Evolutionary conservation across 495 filamentous ascomycete species (phyloP), one percentile per base, ranked within the genome.

Genomic region (Penicillium goetzii): DNA sequence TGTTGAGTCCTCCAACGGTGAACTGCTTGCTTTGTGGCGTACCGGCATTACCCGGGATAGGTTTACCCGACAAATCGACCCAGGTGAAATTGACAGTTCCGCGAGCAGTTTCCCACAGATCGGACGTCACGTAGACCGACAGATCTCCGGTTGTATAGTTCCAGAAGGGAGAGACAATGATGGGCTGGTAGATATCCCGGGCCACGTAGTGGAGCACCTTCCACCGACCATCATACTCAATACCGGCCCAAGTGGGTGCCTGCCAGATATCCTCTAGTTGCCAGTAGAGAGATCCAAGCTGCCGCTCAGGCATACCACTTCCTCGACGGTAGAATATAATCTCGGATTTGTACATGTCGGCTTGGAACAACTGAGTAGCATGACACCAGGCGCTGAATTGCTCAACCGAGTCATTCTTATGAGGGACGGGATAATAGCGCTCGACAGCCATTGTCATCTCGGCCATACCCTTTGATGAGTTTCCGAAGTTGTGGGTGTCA

Each of bases 381-480:
- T 86, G 83, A 60, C 84, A 87, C 88, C 89, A 91, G 17, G 88
- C 85, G 25, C 84, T 86, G 73, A 91, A 90, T 64, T 90, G 89
- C 19, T 83, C 85, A 2, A 85, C 53, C 0, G 81, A 60, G 62
- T 90, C 81, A 0, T 75, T 64, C 59, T 87, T 85, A 60, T 82
- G 72, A 1, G 88, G 88, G n/a, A 79, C 70, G 0, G 88, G 88
- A 63, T 89, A 89, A 76, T 86, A 89, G 50, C 70, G 67, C 61
- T 86, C 68, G 0, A 84, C 87, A 0, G 84, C 86, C 17, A 81
- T 72, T 0, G 88, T 90, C 87, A 90, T 89, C 59, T 90, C 81
- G 4, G 66, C 84, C 84, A 86, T 86, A 11, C 88, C 88, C 28
- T 61, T 62, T 1, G 60, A 67, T 0, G 77, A 51, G 12, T 74